Percentiles rank a stretch among this genome's conserved stretches.
phyloP scores from a whole-genome alignment of 2,329 filamentous ascomycete genomes.

The Shiraia sp. region DNA sequence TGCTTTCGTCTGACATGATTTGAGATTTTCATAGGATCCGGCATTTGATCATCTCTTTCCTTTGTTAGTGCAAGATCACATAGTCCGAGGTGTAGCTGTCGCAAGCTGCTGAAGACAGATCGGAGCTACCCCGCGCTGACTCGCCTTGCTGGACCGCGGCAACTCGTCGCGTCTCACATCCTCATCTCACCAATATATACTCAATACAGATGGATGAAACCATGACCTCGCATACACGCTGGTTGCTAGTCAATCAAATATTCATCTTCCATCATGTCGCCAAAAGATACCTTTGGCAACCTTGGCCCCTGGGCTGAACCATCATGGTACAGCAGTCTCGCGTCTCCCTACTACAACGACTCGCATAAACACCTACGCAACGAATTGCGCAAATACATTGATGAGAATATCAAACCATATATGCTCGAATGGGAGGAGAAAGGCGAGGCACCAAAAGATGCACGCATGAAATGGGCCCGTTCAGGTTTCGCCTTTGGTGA shows the following conservation, averaged over 20 bases:
- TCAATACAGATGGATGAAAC: not conserved
- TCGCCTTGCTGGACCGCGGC: conserved; percentile 16
- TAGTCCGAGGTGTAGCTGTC: too few species aligned
- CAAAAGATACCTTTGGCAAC: conserved; percentile 39
- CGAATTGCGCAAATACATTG: conserved; percentile 61
- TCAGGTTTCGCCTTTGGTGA: conserved; percentile 51
- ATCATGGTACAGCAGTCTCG: conserved; percentile 53
- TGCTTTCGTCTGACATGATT: too few species aligned
- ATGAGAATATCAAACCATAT: conserved; percentile 61
- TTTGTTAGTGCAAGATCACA: too few species aligned
- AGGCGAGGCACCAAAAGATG: conserved; percentile 55
- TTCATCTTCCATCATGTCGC: conserved; percentile 21
- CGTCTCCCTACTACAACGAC: conserved; percentile 66
- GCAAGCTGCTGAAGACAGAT: not conserved
- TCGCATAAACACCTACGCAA: conserved; percentile 63
- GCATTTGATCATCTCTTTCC: too few species aligned
- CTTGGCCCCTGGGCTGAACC: conserved; percentile 52
- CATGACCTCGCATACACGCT: conserved; percentile 3
- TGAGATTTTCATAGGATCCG: too few species aligned
- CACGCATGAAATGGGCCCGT: conserved; percentile 41
- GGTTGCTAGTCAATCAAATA: conserved; percentile 13
- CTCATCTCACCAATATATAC: conserved; percentile 1
- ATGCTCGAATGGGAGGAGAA: conserved; percentile 66
- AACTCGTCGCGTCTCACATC: conserved; percentile 7
- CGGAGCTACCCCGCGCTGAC: conserved; percentile 7